Base-by-base conservation (phyloP, 192 early-diverging fungal genomes). In the Helicostylum pulchrum region DNA sequence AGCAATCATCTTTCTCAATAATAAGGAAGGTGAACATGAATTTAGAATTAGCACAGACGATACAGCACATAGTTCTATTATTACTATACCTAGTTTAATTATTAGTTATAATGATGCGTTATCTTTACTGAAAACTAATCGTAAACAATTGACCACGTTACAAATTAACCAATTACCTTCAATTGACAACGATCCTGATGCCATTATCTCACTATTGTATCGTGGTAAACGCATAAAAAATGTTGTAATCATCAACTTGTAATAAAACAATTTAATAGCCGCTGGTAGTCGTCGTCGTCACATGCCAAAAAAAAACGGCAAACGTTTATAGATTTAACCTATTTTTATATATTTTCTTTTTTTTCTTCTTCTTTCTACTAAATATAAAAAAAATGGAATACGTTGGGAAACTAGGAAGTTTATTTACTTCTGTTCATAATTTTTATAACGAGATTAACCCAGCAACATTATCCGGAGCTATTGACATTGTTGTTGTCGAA, bases 401-500 rank as follows among this genome's bases (percentile, higher is more conserved):
- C 67, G 78, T 87, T 56, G 85, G 83, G 36, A 83, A 81, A 67
- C 78, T 87, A 21, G 80, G 77, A 34, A 75, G 67, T 61, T 67
- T 84, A n/a, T 72, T 94, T 51, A 85, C 84, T 21, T 84, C 93
- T 17, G 93, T 96, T 50, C 86, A 87, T 67, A 87, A 89, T 66
- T 92, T 99, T 66, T 97, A 94, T 78, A 93, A 88, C 68, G 96
- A 94, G 65, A 88, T 98, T 57, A 99, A 99, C 73, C 95, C 97
- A 0, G 85, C 97, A 1, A 99, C 97, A 0, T 87, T 99, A 20
- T 93, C 92, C 6, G 97, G 97, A 17, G 95, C 97, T 34, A 98
- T 99, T 75, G 97, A 99, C 75, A 91, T 99, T 53, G 81, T 99
- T n/a, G 95, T 97, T 10, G 94, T 97, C 31, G 81, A 96, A 60